Percentiles rank a stretch among this genome's conserved stretches.
Conservation (phyloP, 2,329 filamentous ascomycete genomes). For the Nigrograna mackinnonii region DNA sequence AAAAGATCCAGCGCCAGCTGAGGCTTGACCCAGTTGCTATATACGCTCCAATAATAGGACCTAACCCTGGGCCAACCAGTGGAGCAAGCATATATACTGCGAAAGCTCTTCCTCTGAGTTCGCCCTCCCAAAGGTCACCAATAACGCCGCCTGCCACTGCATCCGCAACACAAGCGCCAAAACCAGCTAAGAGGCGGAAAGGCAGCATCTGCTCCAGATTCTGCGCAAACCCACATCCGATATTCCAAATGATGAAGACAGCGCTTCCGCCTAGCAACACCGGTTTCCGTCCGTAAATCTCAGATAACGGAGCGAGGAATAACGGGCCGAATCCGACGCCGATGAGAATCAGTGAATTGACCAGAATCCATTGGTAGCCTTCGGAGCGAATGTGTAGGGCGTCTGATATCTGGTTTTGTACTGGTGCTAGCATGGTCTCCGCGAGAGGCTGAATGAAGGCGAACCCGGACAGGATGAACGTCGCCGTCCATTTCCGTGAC, state of each 20-base stretch:
- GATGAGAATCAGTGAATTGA: conserved; percentile 50
- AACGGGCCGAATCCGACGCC: conserved; percentile 46
- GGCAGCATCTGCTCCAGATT: conserved; percentile 10
- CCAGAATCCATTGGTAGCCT: conserved; percentile 46
- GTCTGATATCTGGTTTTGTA: conserved; percentile 54
- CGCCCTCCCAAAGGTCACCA: conserved; percentile 7
- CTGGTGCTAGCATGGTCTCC: conserved; percentile 48
- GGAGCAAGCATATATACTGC: conserved; percentile 10
- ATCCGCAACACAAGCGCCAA: conserved; percentile 10
- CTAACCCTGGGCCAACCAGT: conserved; percentile 5
- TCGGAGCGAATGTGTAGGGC: conserved; percentile 44
- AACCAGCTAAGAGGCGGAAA: conserved; percentile 10
- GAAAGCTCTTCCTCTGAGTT: conserved; percentile 11
- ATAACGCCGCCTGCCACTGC: conserved; percentile 11
- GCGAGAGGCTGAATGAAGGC: conserved; percentile 11
- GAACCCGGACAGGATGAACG: conserved; percentile 9
- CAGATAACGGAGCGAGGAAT: conserved; percentile 49
- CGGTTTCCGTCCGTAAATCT: conserved; percentile 47
- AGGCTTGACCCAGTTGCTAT: conserved; percentile 2
- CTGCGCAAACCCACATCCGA: conserved; percentile 5
- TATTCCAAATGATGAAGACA: conserved; percentile 11
- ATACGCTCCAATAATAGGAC: conserved; percentile 9
- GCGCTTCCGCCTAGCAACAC: conserved; percentile 2
- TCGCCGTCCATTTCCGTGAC: conserved; percentile 8
- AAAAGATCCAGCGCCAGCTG: conserved; percentile 10